A percentile compares a stretch with the other conserved stretches of the same genome.
These are phyloP conservation scores for Circinella minor DNA, from an alignment of 371 early-diverging fungal species.

Conservation along the genomic window DNA sequence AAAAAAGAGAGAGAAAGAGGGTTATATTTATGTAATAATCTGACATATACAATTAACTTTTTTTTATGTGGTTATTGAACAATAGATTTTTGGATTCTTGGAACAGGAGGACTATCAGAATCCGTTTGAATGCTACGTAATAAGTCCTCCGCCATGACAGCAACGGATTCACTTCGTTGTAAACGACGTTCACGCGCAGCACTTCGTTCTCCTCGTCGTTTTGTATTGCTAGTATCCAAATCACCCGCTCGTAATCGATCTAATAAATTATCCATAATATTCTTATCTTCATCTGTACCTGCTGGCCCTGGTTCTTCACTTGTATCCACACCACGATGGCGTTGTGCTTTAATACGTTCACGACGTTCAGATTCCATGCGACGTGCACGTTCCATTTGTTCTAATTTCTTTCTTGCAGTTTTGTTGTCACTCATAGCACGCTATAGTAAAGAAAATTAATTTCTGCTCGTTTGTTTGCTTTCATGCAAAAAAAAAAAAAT, in stretches of 20 bases:
- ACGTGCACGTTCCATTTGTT: slow-evolving; percentile 47
- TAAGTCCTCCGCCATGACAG: slow-evolving; percentile 73
- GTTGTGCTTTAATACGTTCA: slow-evolving; percentile 49
- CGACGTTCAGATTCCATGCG: slow-evolving; percentile 48
- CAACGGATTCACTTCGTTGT: slow-evolving; percentile 65
- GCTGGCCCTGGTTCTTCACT: slow-evolving; percentile 47
- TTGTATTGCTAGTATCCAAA: slow-evolving; percentile 58
- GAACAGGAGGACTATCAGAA: slow-evolving; percentile 27
- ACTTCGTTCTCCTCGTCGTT: slow-evolving; percentile 51
- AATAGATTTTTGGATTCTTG: slow-evolving; percentile 6
- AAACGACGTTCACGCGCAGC: slow-evolving; percentile 48
- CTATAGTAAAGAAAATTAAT: slow-evolving; percentile 15
- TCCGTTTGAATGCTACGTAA: slow-evolving; percentile 68
- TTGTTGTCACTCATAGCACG: slow-evolving; percentile 57
- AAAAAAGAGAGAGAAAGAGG: background rate
- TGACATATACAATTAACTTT: slow-evolving; percentile 3
- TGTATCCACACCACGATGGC: slow-evolving; percentile 51
- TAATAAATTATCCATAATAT: slow-evolving; percentile 81
- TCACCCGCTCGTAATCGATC: slow-evolving; percentile 79
- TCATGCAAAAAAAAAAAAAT: background rate
- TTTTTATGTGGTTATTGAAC: background rate
- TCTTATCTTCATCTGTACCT: slow-evolving; percentile 66
- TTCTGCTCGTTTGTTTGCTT: background rate
- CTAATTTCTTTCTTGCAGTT: slow-evolving; percentile 44
- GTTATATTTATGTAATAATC: slow-evolving; percentile 2